phyloP scores from a whole-genome alignment of 2,329 filamentous ascomycete genomes.

The Fusarium kyushuense region DNA sequence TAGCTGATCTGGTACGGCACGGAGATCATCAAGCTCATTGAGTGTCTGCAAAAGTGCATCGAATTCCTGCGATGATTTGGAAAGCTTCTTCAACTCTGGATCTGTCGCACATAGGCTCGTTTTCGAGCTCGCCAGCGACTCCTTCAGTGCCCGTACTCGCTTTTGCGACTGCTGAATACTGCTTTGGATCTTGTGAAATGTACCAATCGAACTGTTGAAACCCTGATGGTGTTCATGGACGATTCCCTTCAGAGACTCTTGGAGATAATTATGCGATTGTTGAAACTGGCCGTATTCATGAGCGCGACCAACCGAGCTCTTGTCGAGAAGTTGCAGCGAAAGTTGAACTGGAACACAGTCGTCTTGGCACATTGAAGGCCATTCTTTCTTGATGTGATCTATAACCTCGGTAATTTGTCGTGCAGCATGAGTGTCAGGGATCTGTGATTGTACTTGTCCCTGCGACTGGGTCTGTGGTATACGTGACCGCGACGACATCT shows the following conservation, averaged over 20 bases:
- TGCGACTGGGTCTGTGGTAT: conserved; percentile 45
- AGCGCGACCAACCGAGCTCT: conserved; percentile 90
- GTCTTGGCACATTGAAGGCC: conserved; percentile 90
- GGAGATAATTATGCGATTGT: conserved; percentile 86
- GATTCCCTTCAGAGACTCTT: conserved; percentile 91
- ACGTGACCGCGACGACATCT: conserved; percentile 53
- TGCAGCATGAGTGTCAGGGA: conserved; percentile 62
- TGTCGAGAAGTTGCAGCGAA: conserved; percentile 93
- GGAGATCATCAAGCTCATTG: conserved; percentile 86
- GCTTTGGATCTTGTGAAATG: conserved; percentile 97
- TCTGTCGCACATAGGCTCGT: conserved; percentile 85
- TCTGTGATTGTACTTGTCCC: conserved; percentile 8
- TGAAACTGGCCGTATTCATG: conserved; percentile 89
- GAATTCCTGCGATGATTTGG: conserved; percentile 88
- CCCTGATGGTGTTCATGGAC: conserved; percentile 99
- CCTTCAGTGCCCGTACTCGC: conserved; percentile 83
- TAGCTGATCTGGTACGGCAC: conserved; percentile 89
- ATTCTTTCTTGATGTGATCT: conserved; percentile 86
- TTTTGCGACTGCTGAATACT: conserved; percentile 91
- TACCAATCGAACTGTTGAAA: conserved; percentile 98
- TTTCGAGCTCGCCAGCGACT: conserved; percentile 85
- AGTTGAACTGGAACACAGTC: conserved; percentile 94
- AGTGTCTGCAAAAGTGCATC: conserved; percentile 89
- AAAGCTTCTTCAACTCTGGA: conserved; percentile 90
- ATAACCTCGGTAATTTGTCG: conserved; percentile 74